These are phyloP conservation scores for Bryopsis sp. DNA, from an alignment of 139 green algal genomes.

Conservation along the genomic window DNA sequence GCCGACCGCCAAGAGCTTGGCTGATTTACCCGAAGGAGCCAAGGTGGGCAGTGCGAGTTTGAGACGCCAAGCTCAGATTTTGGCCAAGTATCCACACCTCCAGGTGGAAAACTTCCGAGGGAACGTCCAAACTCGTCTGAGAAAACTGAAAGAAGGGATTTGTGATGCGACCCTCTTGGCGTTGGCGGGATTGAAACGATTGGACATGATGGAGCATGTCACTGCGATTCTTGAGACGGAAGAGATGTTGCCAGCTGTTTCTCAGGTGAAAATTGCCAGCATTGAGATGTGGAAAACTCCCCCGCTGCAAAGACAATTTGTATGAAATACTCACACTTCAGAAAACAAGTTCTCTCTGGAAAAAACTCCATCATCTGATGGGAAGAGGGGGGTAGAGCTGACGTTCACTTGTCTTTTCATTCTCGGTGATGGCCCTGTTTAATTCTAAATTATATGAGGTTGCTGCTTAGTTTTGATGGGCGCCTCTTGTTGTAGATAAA, in stretches of 20 bases:
- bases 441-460: too few species aligned
- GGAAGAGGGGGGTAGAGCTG: too few species aligned
- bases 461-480: too few species aligned
- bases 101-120: conserved; percentile 97
- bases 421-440: too few species aligned
- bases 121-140: conserved; percentile 93
- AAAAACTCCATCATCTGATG: too few species aligned
- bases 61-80: conserved; percentile 87
- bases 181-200: conserved; percentile 87
- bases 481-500: too few species aligned
- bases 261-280: too few species aligned
- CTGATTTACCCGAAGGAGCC: conserved; percentile 79
- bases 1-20: conserved; percentile 57
- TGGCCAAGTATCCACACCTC: conserved; percentile 87
- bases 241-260: conserved; percentile 94
- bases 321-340: too few species aligned
- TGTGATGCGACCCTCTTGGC: conserved; percentile 90
- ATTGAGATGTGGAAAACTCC: too few species aligned
- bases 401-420: too few species aligned
- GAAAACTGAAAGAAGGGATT: conserved; percentile 90
- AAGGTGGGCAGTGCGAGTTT: conserved; percentile 87
- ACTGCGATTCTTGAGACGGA: conserved; percentile 78
- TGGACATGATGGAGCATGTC: conserved; percentile 89
- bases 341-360: too few species aligned
- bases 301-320: too few species aligned